Evolutionary conservation across 108 stramenopile species (phyloP).

Genomic region (Poteriospumella lacustris): DNA sequence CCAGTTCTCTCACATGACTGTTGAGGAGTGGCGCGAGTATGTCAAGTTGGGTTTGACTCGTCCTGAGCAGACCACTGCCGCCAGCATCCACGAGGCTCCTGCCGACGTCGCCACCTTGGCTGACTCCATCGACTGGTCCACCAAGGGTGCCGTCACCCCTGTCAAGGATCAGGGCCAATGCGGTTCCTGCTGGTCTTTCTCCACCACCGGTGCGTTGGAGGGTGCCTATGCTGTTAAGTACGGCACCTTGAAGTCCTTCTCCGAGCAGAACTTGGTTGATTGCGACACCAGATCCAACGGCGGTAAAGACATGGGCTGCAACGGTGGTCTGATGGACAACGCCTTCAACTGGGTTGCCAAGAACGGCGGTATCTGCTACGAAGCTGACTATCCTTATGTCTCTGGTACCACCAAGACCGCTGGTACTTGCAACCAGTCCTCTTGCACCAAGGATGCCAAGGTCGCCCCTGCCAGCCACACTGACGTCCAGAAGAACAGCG

Average conservation of each 20-base stretch:
- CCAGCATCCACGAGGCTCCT: conserved; percentile 15
- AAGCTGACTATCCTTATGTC: conserved; percentile 28
- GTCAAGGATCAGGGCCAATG: conserved; percentile 85
- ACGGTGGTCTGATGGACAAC: conserved; percentile 33
- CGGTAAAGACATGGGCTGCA: conserved; percentile 23
- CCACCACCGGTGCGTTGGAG: conserved; percentile 85
- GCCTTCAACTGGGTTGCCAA: conserved; percentile 23
- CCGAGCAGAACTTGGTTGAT: conserved; percentile 1
- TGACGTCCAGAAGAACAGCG: not conserved
- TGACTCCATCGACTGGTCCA: conserved; percentile 67
- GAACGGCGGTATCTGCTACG: conserved; percentile 27
- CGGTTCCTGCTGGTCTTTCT: conserved; percentile 93
- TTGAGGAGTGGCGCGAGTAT: conserved; percentile 62
- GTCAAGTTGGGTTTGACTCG: not conserved
- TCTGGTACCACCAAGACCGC: conserved; percentile 21
- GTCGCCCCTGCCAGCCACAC: not conserved
- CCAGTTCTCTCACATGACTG: conserved; percentile 75
- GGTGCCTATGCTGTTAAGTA: conserved; percentile 54
- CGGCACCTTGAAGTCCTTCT: not conserved
- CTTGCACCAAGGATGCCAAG: not conserved
- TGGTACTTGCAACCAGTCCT: not conserved
- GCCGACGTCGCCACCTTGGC: conserved; percentile 33
- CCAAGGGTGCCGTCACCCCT: conserved; percentile 69
- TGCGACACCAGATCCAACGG: not conserved
- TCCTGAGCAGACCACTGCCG: conserved; percentile 1